Evolutionary conservation across 495 filamentous ascomycete genomes (phyloP).

Genomic region (Neurospora sp.): DNA sequence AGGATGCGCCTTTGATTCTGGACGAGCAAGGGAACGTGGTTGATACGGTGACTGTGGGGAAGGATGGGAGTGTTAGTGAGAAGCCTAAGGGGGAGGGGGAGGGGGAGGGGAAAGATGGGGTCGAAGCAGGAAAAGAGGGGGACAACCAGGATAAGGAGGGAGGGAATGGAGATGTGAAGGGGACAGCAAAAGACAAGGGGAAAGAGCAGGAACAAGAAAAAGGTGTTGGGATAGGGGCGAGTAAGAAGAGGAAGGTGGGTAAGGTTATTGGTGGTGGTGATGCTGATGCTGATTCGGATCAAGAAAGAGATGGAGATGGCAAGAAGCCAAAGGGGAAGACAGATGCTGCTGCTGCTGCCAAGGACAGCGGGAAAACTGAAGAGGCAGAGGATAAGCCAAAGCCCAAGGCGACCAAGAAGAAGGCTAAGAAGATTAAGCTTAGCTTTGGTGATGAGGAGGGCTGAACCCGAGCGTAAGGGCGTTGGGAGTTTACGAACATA

Average conservation of each 20-base stretch:
- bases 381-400: slow-evolving; percentile 1
- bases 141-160: too few relatives aligned
- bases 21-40: slow-evolving; percentile 38
- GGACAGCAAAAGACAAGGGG: too few relatives aligned
- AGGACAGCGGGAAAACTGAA: slow-evolving; percentile 4
- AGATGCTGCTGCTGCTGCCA: slow-evolving; percentile 6
- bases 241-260: slow-evolving; percentile 40
- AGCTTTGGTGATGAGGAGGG: slow-evolving; percentile 47
- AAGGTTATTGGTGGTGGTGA: slow-evolving; percentile 33
- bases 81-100: slow-evolving; percentile 2
- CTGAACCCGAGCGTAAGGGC: neutral
- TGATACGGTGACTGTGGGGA: slow-evolving; percentile 20
- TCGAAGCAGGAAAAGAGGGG: too few relatives aligned
- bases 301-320: slow-evolving; percentile 12
- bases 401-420: slow-evolving; percentile 26
- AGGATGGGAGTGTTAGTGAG: slow-evolving; percentile 26
- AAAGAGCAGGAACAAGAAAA: neutral
- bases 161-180: too few relatives aligned
- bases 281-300: slow-evolving; percentile 6
- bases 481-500: neutral
- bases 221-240: slow-evolving; percentile 25
- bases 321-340: slow-evolving; percentile 3
- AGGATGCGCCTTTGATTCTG: slow-evolving; percentile 37
- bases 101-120: too few relatives aligned
- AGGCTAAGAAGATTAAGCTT: slow-evolving; percentile 50